A percentile compares a stretch with the other conserved stretches of the same genome.
These are phyloP conservation scores for Chalciporus chontae DNA, from an alignment of 768 basidiomycete genomes.

Conservation along the genomic window DNA sequence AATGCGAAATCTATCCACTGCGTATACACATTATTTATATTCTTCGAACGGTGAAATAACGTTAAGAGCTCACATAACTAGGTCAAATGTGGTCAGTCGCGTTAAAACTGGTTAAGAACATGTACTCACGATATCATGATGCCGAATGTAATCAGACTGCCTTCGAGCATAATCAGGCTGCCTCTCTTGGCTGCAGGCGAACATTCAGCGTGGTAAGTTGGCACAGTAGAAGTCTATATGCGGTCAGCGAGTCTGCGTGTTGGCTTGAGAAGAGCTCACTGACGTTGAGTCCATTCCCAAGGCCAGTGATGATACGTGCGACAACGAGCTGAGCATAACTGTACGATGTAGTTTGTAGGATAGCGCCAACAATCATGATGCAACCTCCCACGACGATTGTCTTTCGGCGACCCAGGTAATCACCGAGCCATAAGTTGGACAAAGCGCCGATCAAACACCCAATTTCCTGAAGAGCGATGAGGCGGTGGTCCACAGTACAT, in stretches of 20 bases:
- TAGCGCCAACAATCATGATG: slow-evolving; percentile 61
- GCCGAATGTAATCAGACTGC: slow-evolving; percentile 59
- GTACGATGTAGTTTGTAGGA: slow-evolving; percentile 54
- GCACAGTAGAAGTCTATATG: slow-evolving; percentile 58
- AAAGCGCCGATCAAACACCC: slow-evolving; percentile 64
- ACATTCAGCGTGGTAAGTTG: slow-evolving; percentile 64
- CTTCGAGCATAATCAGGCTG: slow-evolving; percentile 63
- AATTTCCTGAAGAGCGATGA: slow-evolving; percentile 43
- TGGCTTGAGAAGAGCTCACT: slow-evolving; percentile 6
- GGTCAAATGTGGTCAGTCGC: background rate
- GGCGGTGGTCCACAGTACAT: background rate
- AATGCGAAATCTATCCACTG: slow-evolving; percentile 66
- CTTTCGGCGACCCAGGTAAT: slow-evolving; percentile 53
- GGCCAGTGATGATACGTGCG: slow-evolving; percentile 55
- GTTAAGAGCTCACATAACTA: slow-evolving; percentile 22
- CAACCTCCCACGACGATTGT: slow-evolving; percentile 57
- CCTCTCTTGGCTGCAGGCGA: slow-evolving; percentile 58
- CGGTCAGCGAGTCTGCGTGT: background rate
- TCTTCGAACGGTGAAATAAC: background rate
- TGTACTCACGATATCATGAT: slow-evolving; percentile 56
- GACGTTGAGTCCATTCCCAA: slow-evolving; percentile 65
- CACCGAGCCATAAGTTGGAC: slow-evolving; percentile 59
- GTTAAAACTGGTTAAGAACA: background rate
- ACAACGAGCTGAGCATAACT: slow-evolving; percentile 60
- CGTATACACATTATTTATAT: slow-evolving; percentile 3